Evolutionary conservation across 2,329 filamentous ascomycete species (phyloP).

Genomic region (Xylaria sp.): DNA sequence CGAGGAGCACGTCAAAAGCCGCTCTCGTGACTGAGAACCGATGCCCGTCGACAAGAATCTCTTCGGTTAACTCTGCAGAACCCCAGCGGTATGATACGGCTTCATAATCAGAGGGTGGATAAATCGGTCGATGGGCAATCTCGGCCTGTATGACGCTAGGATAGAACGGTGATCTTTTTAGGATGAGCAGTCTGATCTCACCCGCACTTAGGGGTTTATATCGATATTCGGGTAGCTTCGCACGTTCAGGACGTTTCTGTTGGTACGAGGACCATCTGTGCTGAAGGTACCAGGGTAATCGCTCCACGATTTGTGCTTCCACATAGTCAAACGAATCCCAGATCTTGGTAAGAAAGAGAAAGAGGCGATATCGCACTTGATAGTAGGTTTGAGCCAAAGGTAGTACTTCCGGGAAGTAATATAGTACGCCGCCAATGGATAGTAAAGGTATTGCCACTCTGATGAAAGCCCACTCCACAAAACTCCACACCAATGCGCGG

Average conservation of each 20-base stretch:
- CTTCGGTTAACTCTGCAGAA: slow-evolving; percentile 24
- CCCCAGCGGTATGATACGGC: slow-evolving; percentile 36
- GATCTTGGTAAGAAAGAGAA: background rate
- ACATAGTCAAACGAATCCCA: slow-evolving; percentile 28
- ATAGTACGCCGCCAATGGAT: slow-evolving; percentile 10
- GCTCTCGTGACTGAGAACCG: slow-evolving; percentile 31
- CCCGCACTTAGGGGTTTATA: slow-evolving; percentile 41
- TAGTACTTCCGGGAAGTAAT: slow-evolving; percentile 13
- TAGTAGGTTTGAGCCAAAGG: background rate
- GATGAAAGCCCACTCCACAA: slow-evolving; percentile 17
- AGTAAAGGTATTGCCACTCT: slow-evolving; percentile 18
- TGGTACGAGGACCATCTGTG: slow-evolving; percentile 31
- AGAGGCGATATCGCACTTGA: background rate
- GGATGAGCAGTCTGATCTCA: slow-evolving; percentile 42
- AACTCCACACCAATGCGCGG: slow-evolving; percentile 5
- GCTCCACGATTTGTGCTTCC: slow-evolving; percentile 28
- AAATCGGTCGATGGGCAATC: slow-evolving; percentile 23
- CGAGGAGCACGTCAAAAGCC: slow-evolving; percentile 32
- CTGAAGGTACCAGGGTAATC: slow-evolving; percentile 28
- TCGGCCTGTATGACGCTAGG: slow-evolving; percentile 24
- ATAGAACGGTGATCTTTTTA: slow-evolving; percentile 24
- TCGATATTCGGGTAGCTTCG: slow-evolving; percentile 16
- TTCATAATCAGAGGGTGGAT: slow-evolving; percentile 31
- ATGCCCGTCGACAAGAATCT: slow-evolving; percentile 31
- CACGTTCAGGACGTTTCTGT: slow-evolving; percentile 22